Evolutionary conservation across 73 alveolate species (phyloP).

Genomic region (Symbiodinium pilosum): DNA sequence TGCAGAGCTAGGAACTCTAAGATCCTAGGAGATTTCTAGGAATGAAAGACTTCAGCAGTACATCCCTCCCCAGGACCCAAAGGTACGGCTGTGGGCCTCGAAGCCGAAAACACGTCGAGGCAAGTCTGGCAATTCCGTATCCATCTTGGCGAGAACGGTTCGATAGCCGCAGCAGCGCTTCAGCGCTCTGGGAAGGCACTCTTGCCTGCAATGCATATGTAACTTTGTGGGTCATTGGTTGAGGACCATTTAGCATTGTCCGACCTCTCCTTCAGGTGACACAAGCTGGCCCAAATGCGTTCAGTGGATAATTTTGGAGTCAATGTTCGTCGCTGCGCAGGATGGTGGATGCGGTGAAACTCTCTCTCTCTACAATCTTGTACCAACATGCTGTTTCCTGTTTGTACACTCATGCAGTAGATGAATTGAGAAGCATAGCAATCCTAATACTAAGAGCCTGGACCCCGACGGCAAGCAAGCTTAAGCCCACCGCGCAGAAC

Average conservation of each 20-base stretch:
- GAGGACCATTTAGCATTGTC: too few relatives aligned
- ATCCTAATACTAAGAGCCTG: not conserved
- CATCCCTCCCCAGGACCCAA: not conserved
- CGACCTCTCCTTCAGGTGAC: too few relatives aligned
- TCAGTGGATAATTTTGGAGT: too few relatives aligned
- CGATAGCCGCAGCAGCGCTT: constrained; percentile 70
- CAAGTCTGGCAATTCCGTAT: constrained; percentile 67
- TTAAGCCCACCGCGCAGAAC: not conserved
- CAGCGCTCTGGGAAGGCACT: constrained; percentile 74
- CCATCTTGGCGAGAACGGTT: constrained; percentile 65
- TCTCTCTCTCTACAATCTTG: not conserved
- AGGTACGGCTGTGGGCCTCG: not conserved
- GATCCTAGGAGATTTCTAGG: not conserved
- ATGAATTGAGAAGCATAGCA: not conserved
- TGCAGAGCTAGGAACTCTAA: not conserved
- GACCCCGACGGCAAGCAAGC: not conserved
- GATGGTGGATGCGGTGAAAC: not conserved
- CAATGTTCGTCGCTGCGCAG: too few relatives aligned
- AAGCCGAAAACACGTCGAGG: constrained; percentile 81
- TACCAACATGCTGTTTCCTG: not conserved
- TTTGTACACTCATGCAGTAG: not conserved
- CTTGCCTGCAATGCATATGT: constrained; percentile 51
- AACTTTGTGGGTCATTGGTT: too few relatives aligned
- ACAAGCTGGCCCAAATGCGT: too few relatives aligned
- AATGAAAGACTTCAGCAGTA: not conserved